A percentile compares a stretch with the other conserved stretches of the same genome.
Evolutionary conservation across 306 rosid species (phyloP).

Genomic region (Alnus rubra): DNA sequence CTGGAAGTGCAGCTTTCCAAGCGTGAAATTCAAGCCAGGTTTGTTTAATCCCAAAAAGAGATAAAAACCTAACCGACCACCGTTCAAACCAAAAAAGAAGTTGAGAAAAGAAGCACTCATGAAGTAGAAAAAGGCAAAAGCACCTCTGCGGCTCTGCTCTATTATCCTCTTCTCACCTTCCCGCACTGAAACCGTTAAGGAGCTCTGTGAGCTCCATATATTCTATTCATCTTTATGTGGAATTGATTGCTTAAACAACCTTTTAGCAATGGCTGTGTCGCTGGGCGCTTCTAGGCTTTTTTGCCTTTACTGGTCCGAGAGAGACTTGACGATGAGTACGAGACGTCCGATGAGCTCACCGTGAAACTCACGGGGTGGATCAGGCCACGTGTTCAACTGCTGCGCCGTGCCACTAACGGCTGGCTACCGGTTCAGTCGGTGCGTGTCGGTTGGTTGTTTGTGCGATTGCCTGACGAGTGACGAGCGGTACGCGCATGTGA

Average conservation of each 20-base stretch:
- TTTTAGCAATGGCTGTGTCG: slow-evolving; percentile 19
- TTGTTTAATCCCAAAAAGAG: slow-evolving; percentile 27
- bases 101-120: slow-evolving; percentile 11
- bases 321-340: slow-evolving; percentile 25
- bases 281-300: neutral
- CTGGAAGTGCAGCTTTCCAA: slow-evolving; percentile 31
- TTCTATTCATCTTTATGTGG: neutral
- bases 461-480: slow-evolving; percentile 7
- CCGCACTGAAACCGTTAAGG: slow-evolving; percentile 29
- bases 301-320: neutral
- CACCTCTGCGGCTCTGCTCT: neutral
- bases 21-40: slow-evolving; percentile 61
- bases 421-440: slow-evolving; percentile 31
- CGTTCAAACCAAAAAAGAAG: slow-evolving; percentile 42
- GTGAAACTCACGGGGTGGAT: slow-evolving; percentile 19
- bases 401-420: slow-evolving; percentile 26
- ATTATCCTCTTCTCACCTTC: slow-evolving; percentile 35
- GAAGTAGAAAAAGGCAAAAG: slow-evolving; percentile 31
- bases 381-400: slow-evolving; percentile 35
- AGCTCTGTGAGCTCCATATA: neutral
- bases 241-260: slow-evolving; percentile 25
- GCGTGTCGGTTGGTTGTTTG: slow-evolving; percentile 26
- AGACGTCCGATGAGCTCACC: slow-evolving; percentile 16
- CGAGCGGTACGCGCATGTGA: slow-evolving; percentile 36
- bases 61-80: slow-evolving; percentile 37